Conservation (phyloP, 495 filamentous ascomycete species). For the Diplogelasinospora grovesii region DNA sequence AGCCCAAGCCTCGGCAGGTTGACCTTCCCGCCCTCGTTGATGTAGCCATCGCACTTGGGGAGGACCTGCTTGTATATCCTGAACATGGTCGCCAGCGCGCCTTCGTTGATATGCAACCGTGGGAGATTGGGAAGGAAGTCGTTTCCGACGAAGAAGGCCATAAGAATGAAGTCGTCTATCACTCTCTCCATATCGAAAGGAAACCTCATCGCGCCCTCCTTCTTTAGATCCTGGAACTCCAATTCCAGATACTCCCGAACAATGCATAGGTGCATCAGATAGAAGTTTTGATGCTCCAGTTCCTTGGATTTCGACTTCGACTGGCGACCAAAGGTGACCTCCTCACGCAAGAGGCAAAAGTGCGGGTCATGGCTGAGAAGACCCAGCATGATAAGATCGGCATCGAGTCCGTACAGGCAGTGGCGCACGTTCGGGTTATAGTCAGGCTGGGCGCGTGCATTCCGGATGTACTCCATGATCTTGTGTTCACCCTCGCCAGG, state of each 20-base stretch:
- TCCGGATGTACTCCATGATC: constrained; percentile 99
- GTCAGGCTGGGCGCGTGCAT: constrained; percentile 86
- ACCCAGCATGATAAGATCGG: constrained; percentile 97
- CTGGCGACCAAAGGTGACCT: constrained; percentile 92
- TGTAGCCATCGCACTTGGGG: constrained; percentile 85
- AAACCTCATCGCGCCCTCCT: constrained; percentile 66
- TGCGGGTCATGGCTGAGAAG: constrained; percentile 96
- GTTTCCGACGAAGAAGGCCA: constrained; percentile 99
- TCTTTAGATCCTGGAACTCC: constrained; percentile 90
- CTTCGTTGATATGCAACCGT: constrained; percentile 96
- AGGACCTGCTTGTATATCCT: constrained; percentile 89
- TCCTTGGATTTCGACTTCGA: constrained; percentile 85
- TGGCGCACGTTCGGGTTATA: constrained; percentile 96
- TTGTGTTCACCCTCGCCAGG: constrained; percentile 99
- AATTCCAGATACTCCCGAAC: constrained; percentile 95
- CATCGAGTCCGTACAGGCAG: constrained; percentile 95
- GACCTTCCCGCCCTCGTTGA: constrained; percentile 91
- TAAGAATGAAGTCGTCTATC: constrained; percentile 98
- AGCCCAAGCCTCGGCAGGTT: constrained; percentile 72
- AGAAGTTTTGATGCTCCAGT: constrained; percentile 98
- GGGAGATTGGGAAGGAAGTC: constrained; percentile 97
- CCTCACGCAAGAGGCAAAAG: constrained; percentile 93
- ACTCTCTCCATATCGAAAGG: constrained; percentile 91
- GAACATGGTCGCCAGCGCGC: constrained; percentile 93
- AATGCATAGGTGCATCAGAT: constrained; percentile 92